These are phyloP conservation scores for Apophysomyces ossiformis DNA, from an alignment of 371 early-diverging fungal genomes.

Conservation along the genomic window DNA sequence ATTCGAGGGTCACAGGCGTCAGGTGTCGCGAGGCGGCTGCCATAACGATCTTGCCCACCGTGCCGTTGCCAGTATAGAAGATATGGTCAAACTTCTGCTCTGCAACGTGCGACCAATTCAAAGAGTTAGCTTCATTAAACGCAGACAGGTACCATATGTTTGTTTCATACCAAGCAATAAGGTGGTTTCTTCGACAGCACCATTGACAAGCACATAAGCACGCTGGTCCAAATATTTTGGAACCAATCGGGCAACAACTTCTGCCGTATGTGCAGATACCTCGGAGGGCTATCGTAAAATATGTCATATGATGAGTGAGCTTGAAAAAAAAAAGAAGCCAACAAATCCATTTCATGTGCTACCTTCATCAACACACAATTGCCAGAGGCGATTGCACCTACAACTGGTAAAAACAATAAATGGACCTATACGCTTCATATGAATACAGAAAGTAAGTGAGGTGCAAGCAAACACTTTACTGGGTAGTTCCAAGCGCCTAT, in stretches of 20 bases:
- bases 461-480: constrained; percentile 32
- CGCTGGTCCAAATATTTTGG: constrained; percentile 77
- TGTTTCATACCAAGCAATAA: constrained; percentile 55
- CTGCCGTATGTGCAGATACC: constrained; percentile 71
- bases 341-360: background rate
- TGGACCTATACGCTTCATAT: constrained; percentile 33
- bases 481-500: constrained; percentile 91
- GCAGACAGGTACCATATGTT: constrained; percentile 17
- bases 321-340: background rate
- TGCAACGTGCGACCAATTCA: background rate
- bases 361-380: constrained; percentile 84
- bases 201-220: constrained; percentile 73
- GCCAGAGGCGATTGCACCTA: constrained; percentile 93
- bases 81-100: constrained; percentile 82
- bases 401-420: constrained; percentile 75
- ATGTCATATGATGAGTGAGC: too few species aligned
- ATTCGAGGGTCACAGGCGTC: constrained; percentile 83
- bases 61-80: constrained; percentile 90
- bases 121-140: constrained; percentile 12
- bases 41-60: constrained; percentile 81
- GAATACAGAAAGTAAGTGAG: background rate
- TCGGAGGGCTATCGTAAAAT: constrained; percentile 74
- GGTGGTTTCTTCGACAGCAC: constrained; percentile 76
- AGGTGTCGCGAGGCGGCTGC: constrained; percentile 77
- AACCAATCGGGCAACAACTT: constrained; percentile 60